Base-by-base conservation (phyloP, 495 filamentous ascomycete genomes). In the Parathielavia hyrcaniae region DNA sequence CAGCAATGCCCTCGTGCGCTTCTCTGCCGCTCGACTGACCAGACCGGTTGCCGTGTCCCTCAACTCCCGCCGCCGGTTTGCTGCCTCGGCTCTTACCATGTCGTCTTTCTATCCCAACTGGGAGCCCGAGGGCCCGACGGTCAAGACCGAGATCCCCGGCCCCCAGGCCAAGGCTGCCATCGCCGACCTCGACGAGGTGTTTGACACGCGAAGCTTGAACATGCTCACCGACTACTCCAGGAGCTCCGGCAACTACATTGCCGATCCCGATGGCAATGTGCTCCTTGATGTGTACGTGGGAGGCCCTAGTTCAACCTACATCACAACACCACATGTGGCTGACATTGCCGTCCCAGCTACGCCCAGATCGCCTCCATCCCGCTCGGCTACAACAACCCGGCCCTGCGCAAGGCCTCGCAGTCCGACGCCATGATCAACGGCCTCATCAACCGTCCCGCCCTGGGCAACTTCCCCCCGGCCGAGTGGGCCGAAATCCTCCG, bases 341-440 rank as follows among this genome's bases (percentile, higher is more conserved):
- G 53, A 68, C 61, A 52, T 47, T 54, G 2, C 14, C 26, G 26
- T 30, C 6, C 50, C 57, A 90, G 86, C 57, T 93, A 93, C 62
- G 88, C 91, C 43, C 92, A 97, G 75, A 97, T 97, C 67, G 93
- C 93, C 63, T 97, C 92, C 23, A 98, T 98, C 69, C 92, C 92
- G 32, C 79, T 98, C 56, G 93, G 93, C 50, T 98, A 98, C 82
- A 96, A 90, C 81, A 98, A 98, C 74, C 88, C 91, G 22, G 71
- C 79, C 62, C 81, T 98, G 53, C 76, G 79, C 58, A 77, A 85
- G 67, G 84, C 85, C 32, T 88, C 89, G 38, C 76, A 75, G 53
- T 86, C 84, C 61, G 81, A 83, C 30, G 85, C 95, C 68, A 96
- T 96, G 89, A 78, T 83, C 68, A 83, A 78, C 55, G 83, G 88